These are phyloP conservation scores for Oehlia diaphana DNA, from an alignment of 192 early-diverging fungal species.

Conservation along the genomic window DNA sequence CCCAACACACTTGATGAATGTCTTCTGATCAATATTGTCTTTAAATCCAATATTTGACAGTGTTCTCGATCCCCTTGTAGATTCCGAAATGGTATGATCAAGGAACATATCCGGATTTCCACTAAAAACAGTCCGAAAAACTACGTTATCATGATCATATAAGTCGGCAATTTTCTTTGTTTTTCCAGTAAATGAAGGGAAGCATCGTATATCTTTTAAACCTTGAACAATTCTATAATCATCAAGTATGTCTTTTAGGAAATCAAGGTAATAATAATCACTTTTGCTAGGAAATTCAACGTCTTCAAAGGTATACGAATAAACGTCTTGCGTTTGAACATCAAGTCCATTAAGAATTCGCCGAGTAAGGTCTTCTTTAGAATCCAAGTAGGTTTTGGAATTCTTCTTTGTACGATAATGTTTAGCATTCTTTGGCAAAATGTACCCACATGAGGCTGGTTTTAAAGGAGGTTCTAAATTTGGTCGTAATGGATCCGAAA, in stretches of 20 bases:
- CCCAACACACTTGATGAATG: neutral
- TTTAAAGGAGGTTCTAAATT: neutral
- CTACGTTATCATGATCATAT: neutral
- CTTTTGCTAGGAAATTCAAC: neutral
- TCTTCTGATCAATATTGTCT: neutral
- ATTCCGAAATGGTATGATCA: neutral
- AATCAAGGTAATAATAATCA: neutral
- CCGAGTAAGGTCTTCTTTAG: too few relatives aligned
- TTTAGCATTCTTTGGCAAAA: neutral
- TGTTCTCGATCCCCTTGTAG: too few relatives aligned
- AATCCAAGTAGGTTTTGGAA: neutral
- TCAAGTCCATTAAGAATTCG: neutral
- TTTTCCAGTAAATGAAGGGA: neutral
- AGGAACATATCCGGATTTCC: neutral
- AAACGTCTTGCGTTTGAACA: neutral
- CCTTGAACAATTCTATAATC: neutral
- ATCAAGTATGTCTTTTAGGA: neutral
- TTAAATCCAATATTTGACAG: slow-evolving; percentile 10
- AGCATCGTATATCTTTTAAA: neutral
- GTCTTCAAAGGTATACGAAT: neutral
- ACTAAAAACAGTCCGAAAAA: slow-evolving; percentile 8
- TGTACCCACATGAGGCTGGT: neutral
- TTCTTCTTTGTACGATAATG: neutral
- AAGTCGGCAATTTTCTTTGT: neutral
- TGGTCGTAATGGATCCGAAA: neutral